Conservation (phyloP, 2,329 filamentous ascomycete genomes). For the Bipolaris oryzae region DNA sequence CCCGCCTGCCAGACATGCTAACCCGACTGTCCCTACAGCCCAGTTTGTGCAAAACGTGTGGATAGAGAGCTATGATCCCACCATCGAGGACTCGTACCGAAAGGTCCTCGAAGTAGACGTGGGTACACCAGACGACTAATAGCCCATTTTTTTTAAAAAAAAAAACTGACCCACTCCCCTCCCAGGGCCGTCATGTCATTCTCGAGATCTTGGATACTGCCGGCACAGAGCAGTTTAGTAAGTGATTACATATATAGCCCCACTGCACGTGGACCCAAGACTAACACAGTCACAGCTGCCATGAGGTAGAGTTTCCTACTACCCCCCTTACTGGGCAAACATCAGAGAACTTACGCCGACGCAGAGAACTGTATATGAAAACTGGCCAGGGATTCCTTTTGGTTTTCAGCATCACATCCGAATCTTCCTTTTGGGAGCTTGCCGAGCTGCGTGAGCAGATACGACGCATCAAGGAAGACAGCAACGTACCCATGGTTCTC, state of each 20-base stretch:
- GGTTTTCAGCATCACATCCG: conserved; percentile 89
- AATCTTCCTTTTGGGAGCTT: conserved; percentile 81
- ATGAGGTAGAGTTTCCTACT: conserved; percentile 38
- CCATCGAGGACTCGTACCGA: conserved; percentile 66
- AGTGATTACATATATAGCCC: conserved; percentile 44
- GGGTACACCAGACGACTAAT: conserved; percentile 51
- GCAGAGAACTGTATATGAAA: conserved; percentile 71
- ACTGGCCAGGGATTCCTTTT: conserved; percentile 89
- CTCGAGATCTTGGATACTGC: conserved; percentile 92
- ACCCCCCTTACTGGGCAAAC: conserved; percentile 12
- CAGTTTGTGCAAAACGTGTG: conserved; percentile 94
- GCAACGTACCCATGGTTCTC: conserved; percentile 83
- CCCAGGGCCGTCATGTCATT: conserved; percentile 81
- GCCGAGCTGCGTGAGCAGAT: conserved; percentile 85
- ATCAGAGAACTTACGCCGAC: conserved; percentile 18
- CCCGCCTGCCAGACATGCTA: conserved; percentile 14
- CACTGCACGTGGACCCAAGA: background rate
- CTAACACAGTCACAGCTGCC: conserved; percentile 36
- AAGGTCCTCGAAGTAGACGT: conserved; percentile 79
- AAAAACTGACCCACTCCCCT: conserved; percentile 19
- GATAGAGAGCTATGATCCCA: conserved; percentile 76
- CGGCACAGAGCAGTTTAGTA: conserved; percentile 92
- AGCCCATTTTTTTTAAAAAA: background rate
- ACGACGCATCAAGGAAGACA: conserved; percentile 87
- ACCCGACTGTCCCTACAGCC: conserved; percentile 53